phyloP scores from a whole-genome alignment of 108 stramenopile species.

The Nitzschia sp. region DNA sequence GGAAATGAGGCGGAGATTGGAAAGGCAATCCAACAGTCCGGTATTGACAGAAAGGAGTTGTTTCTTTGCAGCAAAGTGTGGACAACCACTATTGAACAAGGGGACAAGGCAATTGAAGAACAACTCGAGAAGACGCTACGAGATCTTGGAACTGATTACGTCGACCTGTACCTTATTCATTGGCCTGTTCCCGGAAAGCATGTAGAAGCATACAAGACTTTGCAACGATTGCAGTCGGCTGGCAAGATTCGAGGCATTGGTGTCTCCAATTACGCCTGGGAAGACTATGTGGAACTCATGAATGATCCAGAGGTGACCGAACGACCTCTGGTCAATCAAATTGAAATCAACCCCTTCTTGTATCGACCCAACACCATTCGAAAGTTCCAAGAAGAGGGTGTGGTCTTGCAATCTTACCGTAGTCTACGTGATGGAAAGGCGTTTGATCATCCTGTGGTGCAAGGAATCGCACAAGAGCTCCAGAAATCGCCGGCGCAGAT shows the following conservation, averaged over 20 bases:
- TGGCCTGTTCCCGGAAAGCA: constrained; percentile 92
- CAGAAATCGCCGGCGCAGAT: constrained; percentile 79
- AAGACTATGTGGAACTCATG: constrained; percentile 78
- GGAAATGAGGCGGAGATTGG: constrained; percentile 85
- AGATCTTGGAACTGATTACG: constrained; percentile 79
- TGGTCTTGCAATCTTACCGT: constrained; percentile 87
- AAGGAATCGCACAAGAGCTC: constrained; percentile 53
- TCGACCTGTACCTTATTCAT: constrained; percentile 90
- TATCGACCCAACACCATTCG: constrained; percentile 81
- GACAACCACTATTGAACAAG: constrained; percentile 88
- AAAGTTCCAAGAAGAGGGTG: constrained; percentile 66
- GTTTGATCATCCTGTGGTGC: constrained; percentile 68
- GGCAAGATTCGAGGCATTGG: constrained; percentile 73
- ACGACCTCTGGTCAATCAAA: constrained; percentile 84
- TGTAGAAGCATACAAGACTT: constrained; percentile 79
- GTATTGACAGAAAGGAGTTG: constrained; percentile 64
- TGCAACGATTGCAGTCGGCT: constrained; percentile 53
- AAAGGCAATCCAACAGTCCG: constrained; percentile 66
- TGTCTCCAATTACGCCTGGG: constrained; percentile 69
- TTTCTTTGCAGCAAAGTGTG: constrained; percentile 92
- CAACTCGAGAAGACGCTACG: constrained; percentile 74
- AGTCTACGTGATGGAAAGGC: constrained; percentile 86
- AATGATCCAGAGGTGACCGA: constrained; percentile 54
- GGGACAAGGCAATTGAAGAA: constrained; percentile 64
- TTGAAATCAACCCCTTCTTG: constrained; percentile 92